Percentiles rank a stretch among this genome's conserved stretches.
Conservation (phyloP, 805 yeast species). For the Lipomyces yamadae region DNA sequence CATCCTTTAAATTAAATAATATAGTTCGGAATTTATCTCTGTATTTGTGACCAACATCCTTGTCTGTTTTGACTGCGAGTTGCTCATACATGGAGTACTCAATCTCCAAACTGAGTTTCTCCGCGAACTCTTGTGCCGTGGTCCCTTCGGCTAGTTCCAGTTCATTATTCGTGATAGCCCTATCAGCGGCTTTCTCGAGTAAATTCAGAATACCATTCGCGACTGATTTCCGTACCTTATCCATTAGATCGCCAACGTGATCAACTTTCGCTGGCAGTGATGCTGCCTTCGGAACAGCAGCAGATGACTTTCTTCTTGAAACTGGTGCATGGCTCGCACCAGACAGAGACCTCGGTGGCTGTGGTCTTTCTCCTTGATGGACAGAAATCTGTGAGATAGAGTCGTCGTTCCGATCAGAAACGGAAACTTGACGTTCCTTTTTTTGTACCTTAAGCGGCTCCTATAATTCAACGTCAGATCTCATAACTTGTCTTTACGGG, state of each 20-base stretch:
- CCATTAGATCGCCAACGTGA: constrained; percentile 25
- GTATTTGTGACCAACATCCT: constrained; percentile 54
- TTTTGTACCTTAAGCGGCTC: not conserved
- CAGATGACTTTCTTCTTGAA: constrained; percentile 5
- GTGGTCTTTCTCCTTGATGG: constrained; percentile 10
- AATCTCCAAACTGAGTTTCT: constrained; percentile 54
- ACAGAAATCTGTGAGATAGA: not conserved
- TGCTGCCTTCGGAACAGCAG: not conserved
- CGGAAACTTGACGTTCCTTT: not conserved
- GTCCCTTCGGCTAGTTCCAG: constrained; percentile 27
- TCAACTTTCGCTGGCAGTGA: constrained; percentile 2
- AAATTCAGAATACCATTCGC: constrained; percentile 55
- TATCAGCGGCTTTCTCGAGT: constrained; percentile 51
- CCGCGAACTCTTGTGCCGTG: constrained; percentile 49
- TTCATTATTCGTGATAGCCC: constrained; percentile 40
- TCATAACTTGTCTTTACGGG: not conserved
- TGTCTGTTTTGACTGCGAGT: constrained; percentile 44
- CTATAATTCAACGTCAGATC: not conserved
- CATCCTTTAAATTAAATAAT: constrained; percentile 61
- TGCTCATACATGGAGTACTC: constrained; percentile 56
- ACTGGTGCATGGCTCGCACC: not conserved
- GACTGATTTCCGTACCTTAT: constrained; percentile 57
- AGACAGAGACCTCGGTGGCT: not conserved
- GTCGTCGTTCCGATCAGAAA: not conserved
- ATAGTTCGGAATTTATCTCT: constrained; percentile 71